Evolutionary conservation across 352 stramenopile species (phyloP).

Genomic region (Phytophthora hibernalis): DNA sequence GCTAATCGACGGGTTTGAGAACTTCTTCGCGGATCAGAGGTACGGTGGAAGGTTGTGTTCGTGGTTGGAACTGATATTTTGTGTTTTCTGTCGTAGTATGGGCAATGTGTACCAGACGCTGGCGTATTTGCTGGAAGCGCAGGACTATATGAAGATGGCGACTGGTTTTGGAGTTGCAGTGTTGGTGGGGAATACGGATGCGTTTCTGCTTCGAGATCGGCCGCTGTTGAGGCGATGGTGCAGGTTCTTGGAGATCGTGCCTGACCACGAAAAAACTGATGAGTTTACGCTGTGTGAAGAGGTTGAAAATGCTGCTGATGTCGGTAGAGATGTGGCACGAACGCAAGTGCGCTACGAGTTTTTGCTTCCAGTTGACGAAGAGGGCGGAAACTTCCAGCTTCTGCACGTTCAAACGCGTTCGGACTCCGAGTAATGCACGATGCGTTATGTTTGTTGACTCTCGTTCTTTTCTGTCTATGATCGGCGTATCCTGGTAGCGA

Average conservation of each 20-base stretch:
- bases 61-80: neutral
- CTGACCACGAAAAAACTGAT: conserved; percentile 24
- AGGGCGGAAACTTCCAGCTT: conserved; percentile 43
- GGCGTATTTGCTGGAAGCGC: conserved; percentile 59
- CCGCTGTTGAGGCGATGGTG: conserved; percentile 58
- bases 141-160: conserved; percentile 53
- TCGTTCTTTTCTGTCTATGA: conserved; percentile 10
- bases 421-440: conserved; percentile 8
- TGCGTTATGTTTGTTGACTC: neutral
- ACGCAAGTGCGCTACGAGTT: conserved; percentile 47
- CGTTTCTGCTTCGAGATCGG: conserved; percentile 51
- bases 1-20: conserved; percentile 65
- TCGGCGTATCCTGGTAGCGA: neutral
- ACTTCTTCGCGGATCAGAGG: conserved; percentile 55
- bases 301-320: conserved; percentile 18
- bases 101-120: conserved; percentile 69
- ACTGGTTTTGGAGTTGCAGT: conserved; percentile 48
- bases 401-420: conserved; percentile 33
- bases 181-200: conserved; percentile 39
- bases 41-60: too few relatives aligned
- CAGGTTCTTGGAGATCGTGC: conserved; percentile 51
- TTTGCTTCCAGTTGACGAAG: conserved; percentile 18
- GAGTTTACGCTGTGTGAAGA: conserved; percentile 48
- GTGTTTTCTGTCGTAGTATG: conserved; percentile 30
- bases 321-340: conserved; percentile 11